Base-by-base conservation (phyloP, 768 basidiomycete species). In the Suillus weaverae region DNA sequence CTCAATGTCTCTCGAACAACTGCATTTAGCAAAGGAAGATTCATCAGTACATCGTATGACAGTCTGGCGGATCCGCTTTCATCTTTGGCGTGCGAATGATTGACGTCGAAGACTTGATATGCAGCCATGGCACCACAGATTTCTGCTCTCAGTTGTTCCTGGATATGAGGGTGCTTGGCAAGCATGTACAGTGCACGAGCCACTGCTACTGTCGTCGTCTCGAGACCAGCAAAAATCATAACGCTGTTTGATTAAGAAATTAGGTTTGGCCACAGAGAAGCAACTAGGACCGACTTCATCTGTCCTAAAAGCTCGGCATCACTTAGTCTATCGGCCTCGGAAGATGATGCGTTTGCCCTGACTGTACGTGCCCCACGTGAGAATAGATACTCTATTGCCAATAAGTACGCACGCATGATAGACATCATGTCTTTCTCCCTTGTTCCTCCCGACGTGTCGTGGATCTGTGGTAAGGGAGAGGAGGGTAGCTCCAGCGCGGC, bases 171-270 rank as follows among this genome's bases (percentile, higher is more conserved):
- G 56, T 80, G 76, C 11, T 65, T 61, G 3, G 80, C 71, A 4
- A 84, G 74, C 20, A 77, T 68, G 38, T 76, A 69, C 20, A 85
- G 60, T 18, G 70, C 76, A 1, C 79, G 74, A 13, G 77, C 72
- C 13, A 84, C 68, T 2, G 79, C 78, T 20, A 68, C 74, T 11
- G 83, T 80, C 0, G 83, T 83, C 0, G 82, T 83, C 65, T 83
- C 82, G 63, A 78, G 79, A 3, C 76, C 82, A 0, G 81, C 81
- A 55, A 81, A 78, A 13, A 78, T 74, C 79, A 63, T 77, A 69
- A n/a, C 70, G 62, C 41, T 75, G 63, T 32, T 67, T 62, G 5
- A 62, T 66, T 38, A 1, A 54, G 20, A 13, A 35, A 13, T 54
- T 7, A 54, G 33, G 5, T 5, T 54, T n/a, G n/a, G 53, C 65